Conservation (phyloP, 345 rosid species). For the Linum tenue region DNA sequence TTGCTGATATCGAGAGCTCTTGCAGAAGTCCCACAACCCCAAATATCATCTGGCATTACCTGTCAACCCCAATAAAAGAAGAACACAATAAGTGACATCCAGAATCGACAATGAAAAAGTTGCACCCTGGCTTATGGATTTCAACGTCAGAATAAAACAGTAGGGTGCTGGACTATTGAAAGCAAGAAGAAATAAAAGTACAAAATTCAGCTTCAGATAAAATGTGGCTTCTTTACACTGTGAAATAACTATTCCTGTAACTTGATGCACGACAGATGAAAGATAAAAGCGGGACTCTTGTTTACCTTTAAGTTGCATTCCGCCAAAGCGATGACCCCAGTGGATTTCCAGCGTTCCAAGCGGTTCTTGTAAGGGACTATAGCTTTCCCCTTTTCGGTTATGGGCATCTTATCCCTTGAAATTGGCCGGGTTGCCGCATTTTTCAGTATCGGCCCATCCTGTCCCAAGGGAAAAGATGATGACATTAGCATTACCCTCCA, state of each 20-base stretch:
- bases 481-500: not conserved
- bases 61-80: slow-evolving; percentile 18
- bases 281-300: not conserved
- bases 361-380: slow-evolving; percentile 35
- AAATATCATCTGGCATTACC: slow-evolving; percentile 74
- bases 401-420: slow-evolving; percentile 28
- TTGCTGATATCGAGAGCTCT: slow-evolving; percentile 62
- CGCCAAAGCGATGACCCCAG: slow-evolving; percentile 64
- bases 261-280: too few relatives aligned
- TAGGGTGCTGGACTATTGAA: not conserved
- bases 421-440: slow-evolving; percentile 46
- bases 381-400: slow-evolving; percentile 17
- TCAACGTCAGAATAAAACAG: not conserved
- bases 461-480: slow-evolving; percentile 3
- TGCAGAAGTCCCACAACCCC: slow-evolving; percentile 50
- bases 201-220: not conserved
- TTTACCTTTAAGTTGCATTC: slow-evolving; percentile 64
- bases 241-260: too few relatives aligned
- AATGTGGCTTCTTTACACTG: too few relatives aligned
- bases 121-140: not conserved
- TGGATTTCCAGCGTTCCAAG: slow-evolving; percentile 58
- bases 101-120: not conserved
- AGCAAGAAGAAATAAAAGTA: not conserved
- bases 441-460: slow-evolving; percentile 72
- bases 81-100: slow-evolving; percentile 1